Base-by-base conservation (phyloP, 352 stramenopile species). In the Globisporangium apiculatum region DNA sequence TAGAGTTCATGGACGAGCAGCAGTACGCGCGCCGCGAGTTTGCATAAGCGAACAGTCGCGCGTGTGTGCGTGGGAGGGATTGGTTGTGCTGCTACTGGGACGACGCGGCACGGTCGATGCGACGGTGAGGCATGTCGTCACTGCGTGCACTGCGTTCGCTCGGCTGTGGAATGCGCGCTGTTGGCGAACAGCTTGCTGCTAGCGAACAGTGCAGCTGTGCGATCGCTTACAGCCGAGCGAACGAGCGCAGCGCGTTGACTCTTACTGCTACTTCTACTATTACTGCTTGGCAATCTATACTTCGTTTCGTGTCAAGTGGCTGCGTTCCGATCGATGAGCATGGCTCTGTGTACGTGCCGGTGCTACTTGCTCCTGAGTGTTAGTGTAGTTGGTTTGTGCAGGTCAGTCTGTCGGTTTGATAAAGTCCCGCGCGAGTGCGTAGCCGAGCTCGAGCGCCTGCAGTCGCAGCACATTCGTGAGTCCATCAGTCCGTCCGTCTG, bases 1-100 rank as follows among this genome's bases (percentile, higher is more conserved):
- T 90, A 45, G 83, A 89, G 57, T 97, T 82, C 57, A 95, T 97
- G 73, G 72, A 84, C 50, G 89, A 97, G 64, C 63, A 76, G 37
- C 89, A 94, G 63, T 98, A 96, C 75, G 66, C 71, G n/a, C 79
- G 70, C 49, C 75, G 82, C 41, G 76, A 94, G 60, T 81, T 94
- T 61, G 71, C 69, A 15, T 91, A 67, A 61, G 17, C 38, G 2
- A 31, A 31, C 24, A 31, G 24, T 31, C 24, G 24, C 24, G 24
- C 1, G 51, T 15, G 15, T 15, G 15, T 24, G 45, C 40, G 40
- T 43, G 40, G 40, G 40, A 14, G 40, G 40, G 7, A 48, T 0
- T 24, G 45, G 15, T 2, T 8, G 15, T 9, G 45, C 24, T 31
- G 24, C 24, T 31, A 31, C 24, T 31, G 24, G 24, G 24, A 31